Percentiles rank a stretch among this genome's conserved stretches.
phyloP scores from a whole-genome alignment of 129 eudicot species.

The Artemisia annua region DNA sequence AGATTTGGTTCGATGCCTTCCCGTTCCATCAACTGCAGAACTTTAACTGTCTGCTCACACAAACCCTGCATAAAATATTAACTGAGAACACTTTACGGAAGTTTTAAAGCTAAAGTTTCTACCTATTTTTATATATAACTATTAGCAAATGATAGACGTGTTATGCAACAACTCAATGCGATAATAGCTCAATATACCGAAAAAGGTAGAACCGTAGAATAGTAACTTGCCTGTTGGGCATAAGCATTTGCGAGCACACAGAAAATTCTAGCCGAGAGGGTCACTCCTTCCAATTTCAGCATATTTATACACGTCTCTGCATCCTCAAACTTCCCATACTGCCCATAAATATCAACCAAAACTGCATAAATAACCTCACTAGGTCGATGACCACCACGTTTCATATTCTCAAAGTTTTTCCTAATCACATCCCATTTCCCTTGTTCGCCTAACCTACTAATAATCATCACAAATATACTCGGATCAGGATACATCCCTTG shows the following conservation, averaged over 20 bases:
- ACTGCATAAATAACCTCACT: slow-evolving; percentile 73
- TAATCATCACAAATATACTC: slow-evolving; percentile 60
- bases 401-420: slow-evolving; percentile 60
- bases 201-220: too few relatives aligned
- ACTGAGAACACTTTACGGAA: neutral
- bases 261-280: slow-evolving; percentile 59
- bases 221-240: slow-evolving; percentile 75
- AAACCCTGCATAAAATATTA: slow-evolving; percentile 53
- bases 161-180: slow-evolving; percentile 9
- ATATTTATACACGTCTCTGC: slow-evolving; percentile 60
- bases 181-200: neutral
- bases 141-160: neutral
- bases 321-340: slow-evolving; percentile 69
- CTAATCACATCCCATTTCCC: slow-evolving; percentile 78
- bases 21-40: slow-evolving; percentile 79
- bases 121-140: too few relatives aligned
- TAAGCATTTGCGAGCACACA: slow-evolving; percentile 87
- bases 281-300: slow-evolving; percentile 57
- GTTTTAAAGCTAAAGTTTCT: neutral
- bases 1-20: slow-evolving; percentile 89
- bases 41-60: slow-evolving; percentile 86
- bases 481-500: slow-evolving; percentile 92
- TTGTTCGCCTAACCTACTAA: slow-evolving; percentile 71
- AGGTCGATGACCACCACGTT: slow-evolving; percentile 47
- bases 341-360: slow-evolving; percentile 90